These are phyloP conservation scores for Cylindrodendrum hubeiense DNA, from an alignment of 2,329 filamentous ascomycete species.

Conservation along the genomic window DNA sequence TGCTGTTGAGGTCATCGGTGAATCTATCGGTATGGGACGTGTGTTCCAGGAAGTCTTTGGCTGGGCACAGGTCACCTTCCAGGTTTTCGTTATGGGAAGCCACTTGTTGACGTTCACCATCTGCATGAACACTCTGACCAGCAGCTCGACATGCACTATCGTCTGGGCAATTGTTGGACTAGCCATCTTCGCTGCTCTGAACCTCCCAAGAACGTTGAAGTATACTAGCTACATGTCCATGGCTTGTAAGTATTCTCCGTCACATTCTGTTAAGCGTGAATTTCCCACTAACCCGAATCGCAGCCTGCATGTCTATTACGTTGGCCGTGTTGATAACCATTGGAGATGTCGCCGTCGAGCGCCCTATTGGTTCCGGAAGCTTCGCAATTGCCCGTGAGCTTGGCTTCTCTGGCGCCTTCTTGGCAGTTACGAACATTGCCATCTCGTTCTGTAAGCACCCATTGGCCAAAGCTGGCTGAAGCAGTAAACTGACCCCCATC, in stretches of 20 bases:
- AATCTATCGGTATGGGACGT: conserved; percentile 59
- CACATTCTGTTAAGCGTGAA: too few species aligned
- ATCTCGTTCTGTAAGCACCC: conserved; percentile 68
- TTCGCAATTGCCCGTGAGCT: conserved; percentile 53
- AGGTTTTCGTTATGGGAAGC: conserved; percentile 77
- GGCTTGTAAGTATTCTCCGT: conserved; percentile 53
- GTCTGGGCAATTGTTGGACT: conserved; percentile 72
- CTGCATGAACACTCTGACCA: conserved; percentile 73
- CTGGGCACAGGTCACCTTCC: conserved; percentile 69
- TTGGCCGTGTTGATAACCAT: conserved; percentile 74
- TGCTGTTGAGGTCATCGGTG: conserved; percentile 69
- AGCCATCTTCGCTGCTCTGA: conserved; percentile 68
- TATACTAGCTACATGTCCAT: conserved; percentile 73
- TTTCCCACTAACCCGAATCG: background rate
- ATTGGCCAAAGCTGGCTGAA: too few species aligned
- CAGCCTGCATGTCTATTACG: conserved; percentile 70
- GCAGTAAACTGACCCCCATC: background rate
- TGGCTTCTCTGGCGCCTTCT: conserved; percentile 65
- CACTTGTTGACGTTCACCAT: conserved; percentile 78
- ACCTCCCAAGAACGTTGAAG: conserved; percentile 72
- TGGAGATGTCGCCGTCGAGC: conserved; percentile 67
- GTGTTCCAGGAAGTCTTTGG: conserved; percentile 71
- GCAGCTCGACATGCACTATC: conserved; percentile 72
- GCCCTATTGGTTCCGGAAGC: conserved; percentile 50
- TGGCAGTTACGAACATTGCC: conserved; percentile 73